Percentiles rank a stretch among this genome's conserved stretches.
Conservation (phyloP, 768 basidiomycete genomes). For the Lentinula detonsa region DNA sequence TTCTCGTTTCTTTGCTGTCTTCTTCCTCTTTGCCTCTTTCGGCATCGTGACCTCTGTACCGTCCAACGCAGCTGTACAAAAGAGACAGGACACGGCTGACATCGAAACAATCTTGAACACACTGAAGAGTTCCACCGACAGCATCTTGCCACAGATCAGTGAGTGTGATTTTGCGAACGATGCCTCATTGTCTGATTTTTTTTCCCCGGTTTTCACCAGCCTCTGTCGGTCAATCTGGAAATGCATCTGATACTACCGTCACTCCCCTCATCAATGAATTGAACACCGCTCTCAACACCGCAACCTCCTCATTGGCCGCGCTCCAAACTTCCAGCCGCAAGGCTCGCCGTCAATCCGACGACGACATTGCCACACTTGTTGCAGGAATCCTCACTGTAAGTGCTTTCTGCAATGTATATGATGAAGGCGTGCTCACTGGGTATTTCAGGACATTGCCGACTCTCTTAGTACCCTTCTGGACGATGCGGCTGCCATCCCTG, state of each 20-base stretch:
- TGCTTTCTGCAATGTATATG: not conserved
- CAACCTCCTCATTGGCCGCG: slow-evolving; percentile 12
- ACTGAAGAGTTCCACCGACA: not conserved
- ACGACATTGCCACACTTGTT: slow-evolving; percentile 19
- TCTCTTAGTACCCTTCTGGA: slow-evolving; percentile 16
- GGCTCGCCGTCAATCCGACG: slow-evolving; percentile 17
- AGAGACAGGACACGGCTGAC: not conserved
- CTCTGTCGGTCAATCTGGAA: slow-evolving; percentile 10
- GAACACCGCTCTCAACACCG: slow-evolving; percentile 15
- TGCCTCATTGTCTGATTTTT: not conserved
- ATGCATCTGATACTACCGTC: slow-evolving; percentile 14
- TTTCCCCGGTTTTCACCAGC: not conserved
- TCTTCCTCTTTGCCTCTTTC: not conserved
- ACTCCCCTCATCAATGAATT: slow-evolving; percentile 17
- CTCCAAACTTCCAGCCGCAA: slow-evolving; percentile 8
- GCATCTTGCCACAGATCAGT: slow-evolving; percentile 1
- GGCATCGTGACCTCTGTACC: slow-evolving; percentile 2
- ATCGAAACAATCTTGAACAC: not conserved
- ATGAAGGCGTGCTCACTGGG: not conserved
- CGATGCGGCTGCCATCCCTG: slow-evolving; percentile 15
- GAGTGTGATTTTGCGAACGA: not conserved
- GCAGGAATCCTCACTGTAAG: slow-evolving; percentile 19
- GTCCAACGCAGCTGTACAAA: not conserved
- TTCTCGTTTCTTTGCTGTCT: slow-evolving; percentile 1
- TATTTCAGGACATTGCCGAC: slow-evolving; percentile 14